Percentiles rank a stretch among this genome's conserved stretches.
Conservation (phyloP, 805 yeast genomes). For the Starmerella davenportii region DNA sequence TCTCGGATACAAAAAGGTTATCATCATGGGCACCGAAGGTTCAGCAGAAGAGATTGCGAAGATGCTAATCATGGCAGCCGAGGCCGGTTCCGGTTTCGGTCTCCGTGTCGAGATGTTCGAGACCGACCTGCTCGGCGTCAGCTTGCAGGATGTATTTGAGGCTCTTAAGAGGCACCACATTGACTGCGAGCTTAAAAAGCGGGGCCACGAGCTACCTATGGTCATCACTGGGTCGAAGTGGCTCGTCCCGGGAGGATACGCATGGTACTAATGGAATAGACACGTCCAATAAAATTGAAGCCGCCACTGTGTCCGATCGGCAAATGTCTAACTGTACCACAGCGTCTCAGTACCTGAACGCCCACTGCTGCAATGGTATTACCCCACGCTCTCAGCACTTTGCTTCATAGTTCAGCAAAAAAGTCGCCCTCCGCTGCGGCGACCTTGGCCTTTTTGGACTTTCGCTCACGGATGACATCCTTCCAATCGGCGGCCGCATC, state of each 20-base stretch:
- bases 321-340: too few species aligned
- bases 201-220: neutral
- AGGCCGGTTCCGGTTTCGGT: neutral
- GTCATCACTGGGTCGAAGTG: neutral
- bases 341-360: too few species aligned
- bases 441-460: conserved; percentile 34
- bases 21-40: neutral
- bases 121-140: neutral
- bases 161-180: neutral
- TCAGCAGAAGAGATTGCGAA: neutral
- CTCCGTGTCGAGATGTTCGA: neutral
- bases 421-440: neutral
- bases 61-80: neutral
- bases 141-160: neutral
- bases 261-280: neutral
- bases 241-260: neutral
- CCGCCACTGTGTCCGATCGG: too few species aligned
- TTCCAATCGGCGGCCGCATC: conserved; percentile 56
- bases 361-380: too few species aligned
- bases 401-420: neutral
- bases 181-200: neutral
- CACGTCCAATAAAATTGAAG: too few species aligned
- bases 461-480: conserved; percentile 48
- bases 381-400: too few species aligned
- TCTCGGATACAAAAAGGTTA: neutral